Conservation (phyloP, 2,329 filamentous ascomycete species). For the Penicillium occitanis region DNA sequence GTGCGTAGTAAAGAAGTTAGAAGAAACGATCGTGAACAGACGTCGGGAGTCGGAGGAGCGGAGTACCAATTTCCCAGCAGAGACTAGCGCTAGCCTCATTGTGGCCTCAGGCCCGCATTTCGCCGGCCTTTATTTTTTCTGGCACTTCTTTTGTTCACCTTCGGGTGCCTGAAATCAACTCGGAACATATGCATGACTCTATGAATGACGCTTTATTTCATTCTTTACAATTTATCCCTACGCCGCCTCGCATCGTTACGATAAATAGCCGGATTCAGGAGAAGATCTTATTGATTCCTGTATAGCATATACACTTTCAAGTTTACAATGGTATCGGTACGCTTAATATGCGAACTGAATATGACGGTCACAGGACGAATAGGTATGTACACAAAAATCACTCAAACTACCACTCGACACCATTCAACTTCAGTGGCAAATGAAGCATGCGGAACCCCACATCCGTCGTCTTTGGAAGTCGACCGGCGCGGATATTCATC, state of each 20-base stretch:
- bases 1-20: neutral
- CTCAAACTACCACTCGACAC: slow-evolving; percentile 22
- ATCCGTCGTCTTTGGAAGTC: slow-evolving; percentile 38
- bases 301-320: neutral
- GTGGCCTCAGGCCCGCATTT: neutral
- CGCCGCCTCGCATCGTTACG: neutral
- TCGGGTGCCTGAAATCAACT: neutral
- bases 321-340: too few species aligned
- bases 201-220: neutral
- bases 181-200: neutral
- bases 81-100: neutral
- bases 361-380: neutral
- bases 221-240: neutral
- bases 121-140: neutral
- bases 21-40: neutral
- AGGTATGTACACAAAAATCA: neutral
- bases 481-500: slow-evolving; percentile 54
- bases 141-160: neutral
- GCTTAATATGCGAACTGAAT: neutral
- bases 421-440: slow-evolving; percentile 32
- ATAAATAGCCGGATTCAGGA: neutral
- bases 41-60: neutral
- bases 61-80: neutral
- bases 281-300: neutral
- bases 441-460: slow-evolving; percentile 32